A percentile compares a stretch with the other conserved stretches of the same genome.
Conservation (phyloP, 257 asterid species). For the Apocynum venetum region DNA sequence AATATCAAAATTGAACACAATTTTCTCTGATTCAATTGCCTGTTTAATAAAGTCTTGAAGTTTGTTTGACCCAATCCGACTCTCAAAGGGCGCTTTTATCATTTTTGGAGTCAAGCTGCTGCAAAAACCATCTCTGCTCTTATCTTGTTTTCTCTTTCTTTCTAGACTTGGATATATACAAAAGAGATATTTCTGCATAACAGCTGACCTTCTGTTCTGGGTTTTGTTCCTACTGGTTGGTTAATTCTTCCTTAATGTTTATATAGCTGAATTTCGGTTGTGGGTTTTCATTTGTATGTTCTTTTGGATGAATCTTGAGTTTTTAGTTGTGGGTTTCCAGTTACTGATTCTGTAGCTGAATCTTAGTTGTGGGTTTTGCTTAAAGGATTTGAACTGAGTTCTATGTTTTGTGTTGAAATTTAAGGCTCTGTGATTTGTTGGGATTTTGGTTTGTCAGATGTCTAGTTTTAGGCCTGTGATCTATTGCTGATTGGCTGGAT, state of each 20-base stretch:
- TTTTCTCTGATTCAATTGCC: not conserved
- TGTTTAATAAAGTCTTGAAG: not conserved
- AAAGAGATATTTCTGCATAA: not conserved
- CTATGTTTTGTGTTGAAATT: not conserved
- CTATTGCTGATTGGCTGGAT: not conserved
- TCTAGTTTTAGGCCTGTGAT: not conserved
- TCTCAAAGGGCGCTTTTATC: conserved; percentile 6
- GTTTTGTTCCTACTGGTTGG: not conserved
- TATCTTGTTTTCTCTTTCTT: not conserved
- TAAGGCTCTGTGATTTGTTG: not conserved
- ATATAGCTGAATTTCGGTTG: not conserved
- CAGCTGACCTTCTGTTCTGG: not conserved
- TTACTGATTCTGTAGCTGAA: not conserved
- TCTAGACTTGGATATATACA: not conserved
- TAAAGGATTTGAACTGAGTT: not conserved
- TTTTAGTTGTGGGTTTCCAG: not conserved
- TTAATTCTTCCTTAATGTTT: not conserved
- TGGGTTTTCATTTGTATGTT: not conserved
- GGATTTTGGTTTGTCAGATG: not conserved
- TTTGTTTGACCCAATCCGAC: not conserved
- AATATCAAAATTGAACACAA: not conserved
- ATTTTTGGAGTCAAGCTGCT: not conserved
- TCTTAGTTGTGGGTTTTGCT: not conserved
- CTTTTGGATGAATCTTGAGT: not conserved
- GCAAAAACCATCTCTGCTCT: not conserved